phyloP scores from a whole-genome alignment of 2,329 filamentous ascomycete genomes.

The Albifimbria verrucaria region DNA sequence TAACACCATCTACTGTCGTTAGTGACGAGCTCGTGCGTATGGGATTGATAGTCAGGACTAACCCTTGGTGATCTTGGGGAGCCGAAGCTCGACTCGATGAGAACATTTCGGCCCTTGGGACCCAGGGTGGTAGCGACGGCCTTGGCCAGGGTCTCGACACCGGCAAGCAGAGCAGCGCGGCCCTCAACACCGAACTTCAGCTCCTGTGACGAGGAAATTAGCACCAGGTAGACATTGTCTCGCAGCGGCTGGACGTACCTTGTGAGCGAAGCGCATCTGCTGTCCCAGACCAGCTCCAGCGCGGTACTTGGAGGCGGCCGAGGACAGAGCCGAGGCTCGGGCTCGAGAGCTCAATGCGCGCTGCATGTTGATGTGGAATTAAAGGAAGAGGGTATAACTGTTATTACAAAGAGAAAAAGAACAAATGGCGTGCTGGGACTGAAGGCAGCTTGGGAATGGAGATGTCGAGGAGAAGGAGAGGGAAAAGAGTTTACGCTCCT shows the following conservation, averaged over 20 bases:
- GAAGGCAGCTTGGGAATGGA: conserved; percentile 11
- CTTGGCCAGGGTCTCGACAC: conserved; percentile 95
- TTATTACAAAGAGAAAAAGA: conserved; percentile 24
- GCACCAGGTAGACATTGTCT: neutral
- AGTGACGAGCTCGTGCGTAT: conserved; percentile 7
- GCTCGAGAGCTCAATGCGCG: conserved; percentile 82
- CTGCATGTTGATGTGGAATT: conserved; percentile 74
- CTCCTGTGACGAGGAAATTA: conserved; percentile 59
- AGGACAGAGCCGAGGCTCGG: conserved; percentile 75
- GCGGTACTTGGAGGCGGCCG: conserved; percentile 63
- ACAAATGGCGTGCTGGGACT: conserved; percentile 16
- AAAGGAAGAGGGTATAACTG: conserved; percentile 25
- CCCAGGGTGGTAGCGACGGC: conserved; percentile 95
- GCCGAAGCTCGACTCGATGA: conserved; percentile 98
- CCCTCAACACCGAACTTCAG: conserved; percentile 97
- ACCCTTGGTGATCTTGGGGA: conserved; percentile 99
- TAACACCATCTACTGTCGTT: conserved; percentile 68
- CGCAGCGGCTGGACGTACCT: conserved; percentile 56
- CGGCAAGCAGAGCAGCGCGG: conserved; percentile 81
- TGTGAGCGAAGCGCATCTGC: conserved; percentile 95
- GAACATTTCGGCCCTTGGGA: conserved; percentile 95
- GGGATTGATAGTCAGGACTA: conserved; percentile 24
- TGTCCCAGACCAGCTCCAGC: conserved; percentile 67
- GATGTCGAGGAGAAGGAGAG: conserved; percentile 16
- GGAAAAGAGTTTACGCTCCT: conserved; percentile 10